Conservation (phyloP, 805 yeast genomes). For the Starmerella apis region DNA sequence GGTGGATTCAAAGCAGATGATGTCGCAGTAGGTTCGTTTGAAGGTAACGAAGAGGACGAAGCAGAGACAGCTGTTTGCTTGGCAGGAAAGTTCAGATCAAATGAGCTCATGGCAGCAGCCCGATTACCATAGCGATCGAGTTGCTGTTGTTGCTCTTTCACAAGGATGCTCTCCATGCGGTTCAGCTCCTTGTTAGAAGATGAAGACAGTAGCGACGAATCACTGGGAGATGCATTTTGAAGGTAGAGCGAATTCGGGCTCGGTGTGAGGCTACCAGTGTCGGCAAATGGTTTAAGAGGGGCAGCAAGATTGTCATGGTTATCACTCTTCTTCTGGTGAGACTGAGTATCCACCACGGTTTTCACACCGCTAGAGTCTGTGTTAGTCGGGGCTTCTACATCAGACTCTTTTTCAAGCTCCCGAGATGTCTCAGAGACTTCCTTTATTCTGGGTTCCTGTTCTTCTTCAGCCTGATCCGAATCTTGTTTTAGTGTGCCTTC, state of each 20-base stretch:
- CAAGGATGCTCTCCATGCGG: conserved; percentile 12
- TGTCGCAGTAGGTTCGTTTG: background rate
- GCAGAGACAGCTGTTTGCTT: conserved; percentile 6
- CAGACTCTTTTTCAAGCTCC: too few relatives aligned
- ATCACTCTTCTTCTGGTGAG: background rate
- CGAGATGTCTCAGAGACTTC: background rate
- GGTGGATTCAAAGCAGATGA: background rate
- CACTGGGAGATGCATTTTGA: conserved; percentile 11
- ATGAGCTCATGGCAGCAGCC: conserved; percentile 12
- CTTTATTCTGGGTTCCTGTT: background rate
- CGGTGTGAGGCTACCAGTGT: conserved; percentile 13
- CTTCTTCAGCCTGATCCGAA: background rate
- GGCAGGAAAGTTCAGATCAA: conserved; percentile 6
- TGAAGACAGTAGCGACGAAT: conserved; percentile 1
- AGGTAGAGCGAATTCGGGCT: conserved; percentile 20
- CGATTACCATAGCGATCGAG: conserved; percentile 16
- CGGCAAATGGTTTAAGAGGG: background rate
- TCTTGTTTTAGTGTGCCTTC: background rate
- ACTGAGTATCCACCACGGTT: background rate
- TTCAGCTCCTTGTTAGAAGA: background rate
- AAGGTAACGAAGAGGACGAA: conserved; percentile 2
- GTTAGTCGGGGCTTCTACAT: background rate
- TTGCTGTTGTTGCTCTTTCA: conserved; percentile 19
- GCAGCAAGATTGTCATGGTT: background rate
- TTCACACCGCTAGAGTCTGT: background rate